phyloP scores from a whole-genome alignment of 768 basidiomycete genomes.

The Rhizopogon salebrosus region DNA sequence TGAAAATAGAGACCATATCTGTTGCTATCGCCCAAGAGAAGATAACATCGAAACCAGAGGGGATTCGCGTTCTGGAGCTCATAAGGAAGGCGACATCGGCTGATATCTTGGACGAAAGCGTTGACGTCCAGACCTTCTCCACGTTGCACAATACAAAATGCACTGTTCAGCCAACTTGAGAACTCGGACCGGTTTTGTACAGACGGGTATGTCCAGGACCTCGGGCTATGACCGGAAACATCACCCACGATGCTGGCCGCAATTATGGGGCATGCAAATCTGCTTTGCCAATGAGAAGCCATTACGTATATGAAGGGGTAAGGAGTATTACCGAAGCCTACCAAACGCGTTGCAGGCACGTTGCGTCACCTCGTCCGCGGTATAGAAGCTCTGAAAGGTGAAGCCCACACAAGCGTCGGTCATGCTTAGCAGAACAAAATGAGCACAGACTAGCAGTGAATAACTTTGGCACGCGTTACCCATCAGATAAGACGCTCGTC shows the following conservation, averaged over 20 bases:
- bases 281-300: not conserved
- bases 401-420: constrained; percentile 8
- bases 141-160: constrained; percentile 12
- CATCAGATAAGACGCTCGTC: constrained; percentile 4
- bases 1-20: constrained; percentile 21
- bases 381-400: constrained; percentile 4
- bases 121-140: constrained; percentile 10
- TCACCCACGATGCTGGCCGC: constrained; percentile 6
- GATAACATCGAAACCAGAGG: constrained; percentile 8
- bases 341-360: constrained; percentile 6
- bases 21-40: constrained; percentile 8
- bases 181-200: constrained; percentile 10
- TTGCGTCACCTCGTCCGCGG: not conserved
- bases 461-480: not conserved
- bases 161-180: constrained; percentile 17
- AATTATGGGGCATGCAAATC: constrained; percentile 10
- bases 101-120: constrained; percentile 14
- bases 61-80: not conserved
- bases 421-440: not conserved
- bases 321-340: constrained; percentile 5
- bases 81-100: constrained; percentile 12
- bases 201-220: constrained; percentile 17
- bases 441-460: not conserved
- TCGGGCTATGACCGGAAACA: not conserved
- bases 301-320: not conserved